Base-by-base conservation (phyloP, 106 monocot genomes). In the Platanthera zijinensis region DNA sequence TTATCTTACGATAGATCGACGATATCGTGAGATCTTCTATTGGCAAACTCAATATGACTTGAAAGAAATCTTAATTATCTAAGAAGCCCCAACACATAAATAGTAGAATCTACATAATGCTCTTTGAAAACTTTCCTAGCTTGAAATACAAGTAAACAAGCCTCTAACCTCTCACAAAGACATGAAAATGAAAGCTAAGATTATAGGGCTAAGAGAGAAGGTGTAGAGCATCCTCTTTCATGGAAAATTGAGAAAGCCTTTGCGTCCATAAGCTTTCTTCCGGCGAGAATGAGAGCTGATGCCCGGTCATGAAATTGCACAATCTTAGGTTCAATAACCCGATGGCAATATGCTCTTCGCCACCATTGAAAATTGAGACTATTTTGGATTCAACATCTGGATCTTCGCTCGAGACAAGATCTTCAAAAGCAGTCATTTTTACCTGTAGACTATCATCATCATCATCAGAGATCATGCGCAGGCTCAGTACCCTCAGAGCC, bases 401-500 rank as follows among this genome's bases (percentile, higher is more conserved):
- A 69, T 93, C 90, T 82, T 89, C 96, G 75, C 77, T 76, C 68
- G 73, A 59, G 11, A 96, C 52, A 72, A 96, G 89, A 71, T 89
- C 86, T 76, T 91, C 93, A 54, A 86, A 91, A 28, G 48, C 48
- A 68, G 45, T 48, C 80, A 66, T 86, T n/a, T 76, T 77, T 69
- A 86, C 80, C 47, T 76, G 74, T 59, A 94, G 83, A 70, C 39
- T 39, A 39, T 79, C n/a, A 6, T 8, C 68, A 11, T 84, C 69
- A 1, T 91, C 85, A 56, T 84, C 73, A 48, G 91, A 94, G 75
- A 97, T 89, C 97, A 97, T 97, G 68, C 91, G 78, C 86, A 97
- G 59, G 78, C 93, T 91, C 72, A 96, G 59, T 30, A 96, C 93
- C 57, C 84, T 87, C 76, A 96, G 82, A 21, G 93, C 96, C 79